These are phyloP conservation scores for Secale cereale DNA, from an alignment of 176 grass and related monocot genomes.

Conservation along the genomic window DNA sequence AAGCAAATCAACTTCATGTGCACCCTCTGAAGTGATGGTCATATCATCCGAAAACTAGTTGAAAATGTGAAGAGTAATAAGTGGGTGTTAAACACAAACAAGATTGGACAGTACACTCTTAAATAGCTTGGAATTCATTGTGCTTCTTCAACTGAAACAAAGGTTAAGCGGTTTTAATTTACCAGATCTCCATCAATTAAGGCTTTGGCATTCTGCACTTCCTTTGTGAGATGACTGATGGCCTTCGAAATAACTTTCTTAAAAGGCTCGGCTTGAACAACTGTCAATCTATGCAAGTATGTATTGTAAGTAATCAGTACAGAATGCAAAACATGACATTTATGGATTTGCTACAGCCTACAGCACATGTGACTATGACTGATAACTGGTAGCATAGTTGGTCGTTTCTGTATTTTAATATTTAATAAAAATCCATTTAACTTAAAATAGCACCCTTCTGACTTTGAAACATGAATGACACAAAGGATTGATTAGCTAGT, in stretches of 20 bases:
- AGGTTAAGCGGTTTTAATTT: constrained; percentile 14
- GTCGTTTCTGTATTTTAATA: not conserved
- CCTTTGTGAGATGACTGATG: constrained; percentile 66
- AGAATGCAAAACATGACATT: not conserved
- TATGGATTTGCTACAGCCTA: not conserved
- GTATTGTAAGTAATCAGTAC: constrained; percentile 6
- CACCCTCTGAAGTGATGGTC: constrained; percentile 32
- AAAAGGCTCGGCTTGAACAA: constrained; percentile 62
- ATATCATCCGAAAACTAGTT: constrained; percentile 54
- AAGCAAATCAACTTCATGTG: constrained; percentile 69
- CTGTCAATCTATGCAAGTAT: constrained; percentile 48
- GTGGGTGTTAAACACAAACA: constrained; percentile 1
- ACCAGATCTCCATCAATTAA: constrained; percentile 74
- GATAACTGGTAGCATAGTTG: not conserved
- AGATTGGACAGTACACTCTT: not conserved
- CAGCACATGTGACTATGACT: not conserved
- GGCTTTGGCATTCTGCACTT: constrained; percentile 74
- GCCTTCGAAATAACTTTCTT: constrained; percentile 65
- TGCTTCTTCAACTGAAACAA: constrained; percentile 4
- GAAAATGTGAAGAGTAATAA: constrained; percentile 25
- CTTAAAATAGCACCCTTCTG: not conserved
- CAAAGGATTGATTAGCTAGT: not conserved
- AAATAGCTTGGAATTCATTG: not conserved
- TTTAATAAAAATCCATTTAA: not conserved
- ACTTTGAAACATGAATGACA: constrained; percentile 3